These are phyloP conservation scores for Akanthomyces dipterigenus DNA, from an alignment of 2,329 filamentous ascomycete genomes.

Conservation along the genomic window DNA sequence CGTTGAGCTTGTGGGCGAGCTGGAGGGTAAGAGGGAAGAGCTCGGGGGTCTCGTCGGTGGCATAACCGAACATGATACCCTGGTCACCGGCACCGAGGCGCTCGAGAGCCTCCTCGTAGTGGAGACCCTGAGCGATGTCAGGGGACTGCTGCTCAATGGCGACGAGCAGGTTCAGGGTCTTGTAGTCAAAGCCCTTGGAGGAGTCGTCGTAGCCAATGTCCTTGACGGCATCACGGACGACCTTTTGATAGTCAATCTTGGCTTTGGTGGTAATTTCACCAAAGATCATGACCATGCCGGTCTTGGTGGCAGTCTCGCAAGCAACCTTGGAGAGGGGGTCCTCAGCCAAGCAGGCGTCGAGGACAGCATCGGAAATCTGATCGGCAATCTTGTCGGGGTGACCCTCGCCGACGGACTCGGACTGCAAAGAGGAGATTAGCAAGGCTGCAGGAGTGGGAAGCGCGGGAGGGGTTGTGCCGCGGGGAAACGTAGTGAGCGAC, in stretches of 20 bases:
- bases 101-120: constrained; percentile 96
- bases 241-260: constrained; percentile 93
- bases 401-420: constrained; percentile 82
- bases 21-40: constrained; percentile 90
- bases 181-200: constrained; percentile 98
- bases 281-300: constrained; percentile 98
- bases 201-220: constrained; percentile 98
- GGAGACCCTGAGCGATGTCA: constrained; percentile 97
- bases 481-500: constrained; percentile 15
- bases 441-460: neutral
- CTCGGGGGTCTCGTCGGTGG: constrained; percentile 97
- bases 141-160: constrained; percentile 99
- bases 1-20: constrained; percentile 94
- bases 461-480: neutral
- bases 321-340: constrained; percentile 98
- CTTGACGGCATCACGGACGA: constrained; percentile 91
- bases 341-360: constrained; percentile 92
- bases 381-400: constrained; percentile 98
- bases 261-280: constrained; percentile 98
- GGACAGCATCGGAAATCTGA: constrained; percentile 95
- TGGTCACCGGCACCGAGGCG: constrained; percentile 98
- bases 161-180: constrained; percentile 97
- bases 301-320: constrained; percentile 99
- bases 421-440: constrained; percentile 39
- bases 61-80: constrained; percentile 99